Evolutionary conservation across 2,329 filamentous ascomycete genomes (phyloP).

Genomic region (Venturia carpophila): DNA sequence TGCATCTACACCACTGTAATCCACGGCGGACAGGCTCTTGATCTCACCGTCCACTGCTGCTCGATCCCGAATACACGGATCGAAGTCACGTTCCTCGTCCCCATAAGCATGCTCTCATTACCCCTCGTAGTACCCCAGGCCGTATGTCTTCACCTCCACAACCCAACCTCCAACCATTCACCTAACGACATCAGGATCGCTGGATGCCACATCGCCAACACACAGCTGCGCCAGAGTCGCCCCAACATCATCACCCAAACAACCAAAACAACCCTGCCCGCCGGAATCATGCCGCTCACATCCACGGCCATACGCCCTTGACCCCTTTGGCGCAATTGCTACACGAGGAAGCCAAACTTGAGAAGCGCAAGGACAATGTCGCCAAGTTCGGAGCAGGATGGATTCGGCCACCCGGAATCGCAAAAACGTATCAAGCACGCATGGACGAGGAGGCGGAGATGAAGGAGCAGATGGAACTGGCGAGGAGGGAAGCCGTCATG

Average conservation of each 20-base stretch:
- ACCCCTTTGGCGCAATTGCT: slow-evolving; percentile 61
- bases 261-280: slow-evolving; percentile 11
- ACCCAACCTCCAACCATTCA: neutral
- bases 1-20: too few relatives aligned
- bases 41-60: too few relatives aligned
- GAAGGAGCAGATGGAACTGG: slow-evolving; percentile 71
- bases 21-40: too few relatives aligned
- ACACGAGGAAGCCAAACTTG: slow-evolving; percentile 68
- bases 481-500: slow-evolving; percentile 61
- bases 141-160: neutral
- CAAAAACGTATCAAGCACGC: slow-evolving; percentile 84
- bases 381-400: slow-evolving; percentile 81
- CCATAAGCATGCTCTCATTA: slow-evolving; percentile 7
- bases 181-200: neutral
- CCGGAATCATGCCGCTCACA: slow-evolving; percentile 1
- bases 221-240: neutral
- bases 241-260: neutral
- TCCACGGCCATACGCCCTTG: slow-evolving; percentile 31
- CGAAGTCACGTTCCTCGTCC: too few relatives aligned
- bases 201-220: slow-evolving; percentile 12
- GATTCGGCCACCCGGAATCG: slow-evolving; percentile 80
- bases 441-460: slow-evolving; percentile 80
- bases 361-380: slow-evolving; percentile 71
- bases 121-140: slow-evolving; percentile 9
- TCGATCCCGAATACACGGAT: too few relatives aligned